A percentile compares a stretch with the other conserved stretches of the same genome.
These are phyloP conservation scores for Didymella arachidicola DNA, from an alignment of 2,329 filamentous ascomycete species.

Conservation along the genomic window DNA sequence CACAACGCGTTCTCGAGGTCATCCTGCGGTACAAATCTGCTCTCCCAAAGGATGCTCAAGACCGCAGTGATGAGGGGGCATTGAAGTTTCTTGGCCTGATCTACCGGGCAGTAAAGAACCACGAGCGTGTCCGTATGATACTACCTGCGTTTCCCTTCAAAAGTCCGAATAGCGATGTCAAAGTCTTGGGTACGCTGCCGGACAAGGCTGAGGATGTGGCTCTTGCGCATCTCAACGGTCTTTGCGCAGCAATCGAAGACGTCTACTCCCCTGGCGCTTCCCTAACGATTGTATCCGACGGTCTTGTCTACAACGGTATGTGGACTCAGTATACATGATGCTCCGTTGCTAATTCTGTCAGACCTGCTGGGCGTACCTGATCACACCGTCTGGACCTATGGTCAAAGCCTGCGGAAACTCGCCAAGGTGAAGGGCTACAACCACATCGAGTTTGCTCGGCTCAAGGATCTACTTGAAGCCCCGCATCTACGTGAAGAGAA, in stretches of 20 bases:
- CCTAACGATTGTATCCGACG: neutral
- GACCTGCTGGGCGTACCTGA: neutral
- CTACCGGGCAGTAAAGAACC: neutral
- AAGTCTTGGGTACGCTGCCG: slow-evolving; percentile 60
- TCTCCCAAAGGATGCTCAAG: neutral
- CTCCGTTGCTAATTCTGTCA: neutral
- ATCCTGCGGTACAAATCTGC: neutral
- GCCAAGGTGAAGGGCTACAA: neutral
- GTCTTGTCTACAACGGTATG: neutral
- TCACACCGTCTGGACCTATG: neutral
- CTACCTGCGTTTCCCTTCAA: slow-evolving; percentile 60
- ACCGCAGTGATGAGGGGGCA: neutral
- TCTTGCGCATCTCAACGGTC: slow-evolving; percentile 44
- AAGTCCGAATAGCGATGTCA: slow-evolving; percentile 63
- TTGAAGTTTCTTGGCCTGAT: neutral
- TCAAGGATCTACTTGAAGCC: neutral
- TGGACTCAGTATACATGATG: neutral
- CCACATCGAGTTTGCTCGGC: neutral
- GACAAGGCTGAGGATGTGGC: slow-evolving; percentile 56
- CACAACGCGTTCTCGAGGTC: neutral
- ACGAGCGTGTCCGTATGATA: neutral
- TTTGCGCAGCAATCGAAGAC: neutral
- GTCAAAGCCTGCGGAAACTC: neutral
- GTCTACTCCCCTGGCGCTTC: neutral
- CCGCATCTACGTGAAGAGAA: neutral